Base-by-base conservation (phyloP, 371 early-diverging fungal genomes). In the Amoeboaphelidium protococcarum region DNA sequence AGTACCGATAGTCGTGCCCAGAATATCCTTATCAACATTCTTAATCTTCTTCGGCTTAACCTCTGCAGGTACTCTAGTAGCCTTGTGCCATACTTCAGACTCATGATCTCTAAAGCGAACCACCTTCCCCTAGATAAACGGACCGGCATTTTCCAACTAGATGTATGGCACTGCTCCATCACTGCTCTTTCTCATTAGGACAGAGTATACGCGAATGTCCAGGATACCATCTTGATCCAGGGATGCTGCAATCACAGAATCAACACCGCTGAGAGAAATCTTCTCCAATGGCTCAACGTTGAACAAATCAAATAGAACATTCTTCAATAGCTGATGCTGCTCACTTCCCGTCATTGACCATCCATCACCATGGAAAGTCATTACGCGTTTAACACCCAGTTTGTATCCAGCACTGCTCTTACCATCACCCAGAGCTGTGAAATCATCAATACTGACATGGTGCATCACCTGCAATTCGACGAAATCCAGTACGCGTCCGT, bases 91-190 rank as follows among this genome's bases (percentile, higher is more conserved):
- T 45, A 80, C 60, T 12, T 89, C 87, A 27, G 68, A 55, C 50
- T 73, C 70, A 41, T 89, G 80, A 23, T 72, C 60, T 44, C 67
- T 61, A 26, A 69, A 67, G 47, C 96, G 70, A 45, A 90, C 69
- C 26, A 89, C 53, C 1, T 58, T 68, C 50, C 89, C 69, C 52
- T 91, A 88, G 50, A 86, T 58, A 27, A 69, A 57, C 2, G 96
- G 96, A 2, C 92, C 96, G 83, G 89, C 88, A 53, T 89, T 86
- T 51, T 72, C 71, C 25, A 92, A 58, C 63, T 92, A 89, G 13
- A 91, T 76, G 42, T 86, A 67, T 13, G 96, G 96, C 50, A n/a
- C n/a, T n/a, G 80, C 62, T 56, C 74, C 71, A 13, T 6, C 56
- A 53, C 82, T 85, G 22, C 78, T 76, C 60, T 91, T 88, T 57